Percentiles rank a stretch among this genome's conserved stretches.
Evolutionary conservation across 202 grass and related monocot species (phyloP).

Genomic region (Brachypodium distachyon): DNA sequence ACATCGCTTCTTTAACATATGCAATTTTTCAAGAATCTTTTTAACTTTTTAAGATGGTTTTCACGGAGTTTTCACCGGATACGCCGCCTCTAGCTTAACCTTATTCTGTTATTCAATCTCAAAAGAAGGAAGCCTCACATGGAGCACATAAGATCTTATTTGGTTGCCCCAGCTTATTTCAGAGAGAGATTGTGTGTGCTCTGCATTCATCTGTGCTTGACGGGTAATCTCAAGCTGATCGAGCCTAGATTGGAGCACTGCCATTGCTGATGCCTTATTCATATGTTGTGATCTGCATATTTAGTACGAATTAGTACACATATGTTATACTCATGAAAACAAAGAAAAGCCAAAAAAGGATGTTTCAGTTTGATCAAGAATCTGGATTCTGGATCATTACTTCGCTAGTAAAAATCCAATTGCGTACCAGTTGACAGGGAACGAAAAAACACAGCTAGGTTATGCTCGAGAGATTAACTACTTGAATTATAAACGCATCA

Average conservation of each 20-base stretch:
- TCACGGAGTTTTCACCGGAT: too few species aligned
- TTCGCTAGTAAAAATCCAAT: not conserved
- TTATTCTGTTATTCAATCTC: not conserved
- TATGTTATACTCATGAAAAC: not conserved
- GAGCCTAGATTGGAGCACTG: constrained; percentile 81
- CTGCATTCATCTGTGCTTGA: constrained; percentile 84
- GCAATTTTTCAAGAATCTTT: too few species aligned
- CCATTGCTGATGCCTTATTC: constrained; percentile 94
- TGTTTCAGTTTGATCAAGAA: constrained; percentile 17
- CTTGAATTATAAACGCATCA: constrained; percentile 16
- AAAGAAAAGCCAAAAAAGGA: not conserved
- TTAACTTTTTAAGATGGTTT: too few species aligned
- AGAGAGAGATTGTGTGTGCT: constrained; percentile 90
- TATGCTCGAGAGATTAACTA: not conserved
- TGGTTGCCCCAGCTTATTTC: constrained; percentile 96
- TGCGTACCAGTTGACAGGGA: not conserved
- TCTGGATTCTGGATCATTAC: not conserved
- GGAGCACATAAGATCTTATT: constrained; percentile 97
- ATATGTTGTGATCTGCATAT: constrained; percentile 74
- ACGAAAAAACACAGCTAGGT: not conserved
- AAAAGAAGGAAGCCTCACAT: constrained; percentile 45
- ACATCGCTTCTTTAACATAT: too few species aligned
- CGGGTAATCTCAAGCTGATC: constrained; percentile 93
- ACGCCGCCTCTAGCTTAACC: too few species aligned
- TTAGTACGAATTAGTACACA: not conserved